Conservation (phyloP, 805 yeast genomes). For the Metschnikowia chrysomelidarum region DNA sequence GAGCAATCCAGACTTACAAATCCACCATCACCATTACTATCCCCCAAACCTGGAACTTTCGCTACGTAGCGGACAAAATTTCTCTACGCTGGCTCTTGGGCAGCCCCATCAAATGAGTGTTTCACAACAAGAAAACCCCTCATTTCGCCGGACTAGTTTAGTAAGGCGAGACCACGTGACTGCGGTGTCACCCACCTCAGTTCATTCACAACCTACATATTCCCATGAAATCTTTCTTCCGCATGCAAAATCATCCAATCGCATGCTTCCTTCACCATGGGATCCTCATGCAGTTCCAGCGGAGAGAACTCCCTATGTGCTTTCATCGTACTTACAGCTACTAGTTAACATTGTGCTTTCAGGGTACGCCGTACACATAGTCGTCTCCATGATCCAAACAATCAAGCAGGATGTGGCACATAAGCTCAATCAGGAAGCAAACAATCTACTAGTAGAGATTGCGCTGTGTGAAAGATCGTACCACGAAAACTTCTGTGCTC, state of each 20-base stretch:
- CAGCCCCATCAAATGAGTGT: no score
- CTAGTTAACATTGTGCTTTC: slow-evolving; percentile 48
- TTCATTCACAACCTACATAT: no score
- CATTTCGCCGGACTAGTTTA: not conserved
- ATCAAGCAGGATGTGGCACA: slow-evolving; percentile 53
- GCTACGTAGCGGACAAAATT: no score
- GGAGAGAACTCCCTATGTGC: slow-evolving; percentile 52
- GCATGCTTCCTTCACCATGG: slow-evolving; percentile 62
- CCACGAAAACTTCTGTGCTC: slow-evolving; percentile 54
- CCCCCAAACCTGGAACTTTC: no score
- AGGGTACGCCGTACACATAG: slow-evolving; percentile 42
- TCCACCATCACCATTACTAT: slow-evolving; percentile 51
- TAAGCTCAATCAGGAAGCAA: slow-evolving; percentile 48
- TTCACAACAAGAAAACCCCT: no score
- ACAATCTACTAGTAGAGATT: slow-evolving; percentile 49
- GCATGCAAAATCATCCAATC: no score
- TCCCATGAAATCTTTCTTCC: no score
- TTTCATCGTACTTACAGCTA: slow-evolving; percentile 63
- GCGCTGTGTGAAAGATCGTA: slow-evolving; percentile 53
- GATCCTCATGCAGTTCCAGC: slow-evolving; percentile 48
- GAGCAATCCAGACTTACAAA: slow-evolving; percentile 15
- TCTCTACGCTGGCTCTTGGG: no score
- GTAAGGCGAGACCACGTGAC: not conserved
- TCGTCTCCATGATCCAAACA: slow-evolving; percentile 44
- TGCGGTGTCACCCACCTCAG: not conserved